phyloP scores from a whole-genome alignment of 2,329 filamentous ascomycete species.

The Raffaelea ambrosiae region DNA sequence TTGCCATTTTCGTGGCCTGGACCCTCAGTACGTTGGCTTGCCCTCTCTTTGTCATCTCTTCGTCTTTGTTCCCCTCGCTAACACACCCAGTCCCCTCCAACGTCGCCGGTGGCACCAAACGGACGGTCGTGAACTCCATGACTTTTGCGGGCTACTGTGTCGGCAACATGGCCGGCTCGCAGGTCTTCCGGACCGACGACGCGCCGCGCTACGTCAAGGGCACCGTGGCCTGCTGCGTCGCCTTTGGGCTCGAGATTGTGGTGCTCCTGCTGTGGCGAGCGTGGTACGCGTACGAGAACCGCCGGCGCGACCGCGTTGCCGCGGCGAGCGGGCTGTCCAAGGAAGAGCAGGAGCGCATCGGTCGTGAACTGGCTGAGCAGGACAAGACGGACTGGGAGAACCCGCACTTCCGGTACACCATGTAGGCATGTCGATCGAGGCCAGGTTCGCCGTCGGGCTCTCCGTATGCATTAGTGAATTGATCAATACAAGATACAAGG shows the following conservation, averaged over 20 bases:
- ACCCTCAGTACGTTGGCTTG: constrained; percentile 9
- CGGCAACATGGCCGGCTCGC: constrained; percentile 43
- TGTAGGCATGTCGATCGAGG: too few relatives aligned
- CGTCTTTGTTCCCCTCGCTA: not conserved
- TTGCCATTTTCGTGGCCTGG: constrained; percentile 33
- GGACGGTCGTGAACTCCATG: constrained; percentile 46
- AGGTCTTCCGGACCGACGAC: constrained; percentile 47
- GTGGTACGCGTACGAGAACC: constrained; percentile 37
- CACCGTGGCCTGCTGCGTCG: constrained; percentile 32
- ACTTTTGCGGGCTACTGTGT: constrained; percentile 46
- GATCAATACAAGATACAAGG: too few relatives aligned
- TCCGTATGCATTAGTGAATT: too few relatives aligned
- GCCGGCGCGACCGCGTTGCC: constrained; percentile 16
- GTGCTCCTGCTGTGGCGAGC: constrained; percentile 32
- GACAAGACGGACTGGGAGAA: constrained; percentile 47
- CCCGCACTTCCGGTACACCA: constrained; percentile 32
- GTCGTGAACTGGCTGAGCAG: constrained; percentile 27
- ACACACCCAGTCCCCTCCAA: constrained; percentile 37
- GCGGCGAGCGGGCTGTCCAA: constrained; percentile 27
- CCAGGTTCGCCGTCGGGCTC: too few relatives aligned
- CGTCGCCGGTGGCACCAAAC: constrained; percentile 46
- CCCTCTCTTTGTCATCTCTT: not conserved
- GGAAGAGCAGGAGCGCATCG: constrained; percentile 16
- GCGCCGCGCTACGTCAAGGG: constrained; percentile 52
- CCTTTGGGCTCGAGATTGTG: constrained; percentile 13